Evolutionary conservation across 2,329 filamentous ascomycete genomes (phyloP).

Genomic region (Dactylellina drechsleri): DNA sequence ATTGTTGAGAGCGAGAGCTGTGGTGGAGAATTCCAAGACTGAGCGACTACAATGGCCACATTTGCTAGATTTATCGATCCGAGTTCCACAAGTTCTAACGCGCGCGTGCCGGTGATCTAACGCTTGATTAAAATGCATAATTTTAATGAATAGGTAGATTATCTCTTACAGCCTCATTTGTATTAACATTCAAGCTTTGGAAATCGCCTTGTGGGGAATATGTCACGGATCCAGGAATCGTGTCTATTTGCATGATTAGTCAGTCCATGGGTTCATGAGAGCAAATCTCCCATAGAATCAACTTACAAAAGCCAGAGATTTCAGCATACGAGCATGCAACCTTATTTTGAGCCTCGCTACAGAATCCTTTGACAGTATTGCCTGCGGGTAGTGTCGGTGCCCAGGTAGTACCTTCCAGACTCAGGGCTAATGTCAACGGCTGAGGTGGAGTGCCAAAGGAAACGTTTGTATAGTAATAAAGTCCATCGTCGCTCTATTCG

Average conservation of each 20-base stretch:
- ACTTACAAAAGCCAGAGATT: constrained; percentile 50
- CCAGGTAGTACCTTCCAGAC: constrained; percentile 45
- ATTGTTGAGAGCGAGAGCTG: constrained; percentile 29
- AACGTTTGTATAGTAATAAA: constrained; percentile 42
- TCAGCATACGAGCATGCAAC: constrained; percentile 41
- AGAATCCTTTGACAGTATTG: constrained; percentile 16
- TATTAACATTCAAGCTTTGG: constrained; percentile 6
- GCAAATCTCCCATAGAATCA: not conserved
- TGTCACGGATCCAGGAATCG: constrained; percentile 42
- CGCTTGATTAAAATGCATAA: constrained; percentile 4
- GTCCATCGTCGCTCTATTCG: constrained; percentile 40
- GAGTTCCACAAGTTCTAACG: constrained; percentile 21
- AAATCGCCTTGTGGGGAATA: constrained; percentile 35
- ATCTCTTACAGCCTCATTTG: constrained; percentile 26
- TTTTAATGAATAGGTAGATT: not conserved
- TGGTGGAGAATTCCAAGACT: constrained; percentile 35
- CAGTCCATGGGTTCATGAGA: constrained; percentile 1
- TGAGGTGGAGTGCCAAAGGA: constrained; percentile 49
- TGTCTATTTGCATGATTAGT: constrained; percentile 20
- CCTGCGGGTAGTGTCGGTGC: constrained; percentile 45
- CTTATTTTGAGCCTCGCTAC: constrained; percentile 24
- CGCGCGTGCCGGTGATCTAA: constrained; percentile 41
- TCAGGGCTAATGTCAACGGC: constrained; percentile 38
- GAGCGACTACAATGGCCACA: constrained; percentile 37
- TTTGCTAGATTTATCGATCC: constrained; percentile 15